Base-by-base conservation (phyloP, 179 eudicot genomes). In the Beta macrorhiza region DNA sequence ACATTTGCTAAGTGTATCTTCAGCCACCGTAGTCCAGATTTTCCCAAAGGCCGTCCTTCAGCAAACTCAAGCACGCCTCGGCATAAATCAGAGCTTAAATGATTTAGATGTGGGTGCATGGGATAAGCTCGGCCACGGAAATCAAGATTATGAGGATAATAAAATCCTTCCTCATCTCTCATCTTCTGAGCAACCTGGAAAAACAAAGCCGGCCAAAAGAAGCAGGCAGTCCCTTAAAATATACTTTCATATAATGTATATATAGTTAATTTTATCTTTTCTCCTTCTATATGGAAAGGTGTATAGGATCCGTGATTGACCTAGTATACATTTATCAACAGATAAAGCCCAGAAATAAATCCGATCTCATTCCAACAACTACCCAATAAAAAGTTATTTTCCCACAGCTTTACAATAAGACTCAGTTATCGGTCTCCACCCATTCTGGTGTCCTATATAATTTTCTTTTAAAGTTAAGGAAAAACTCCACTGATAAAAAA, bases 41-140 rank as follows among this genome's bases (percentile, higher is more conserved):
- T 88, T 47, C 97, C 98, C 57, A 94, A 82, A 25, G 97, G 98
- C 19, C 94, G 90, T 51, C 98, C 98, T 89, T 90, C 92, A 61
- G 94, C 94, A 89, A 94, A 94, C 87, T 94, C 97, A 70, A 94
- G 94, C 76, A 94, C 86, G 71, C 98, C 98, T 80, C 98, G 91
- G 76, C 98, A 94, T 53, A 94, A 90, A 86, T 94, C 98, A 62
- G 98, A 93, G 82, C 90, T 91, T 70, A 94, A 85, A 86, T 94
- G 98, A 84, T 93, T 94, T 79, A 94, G 80, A 90, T 92, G 95
- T 55, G 97, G 94, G 83, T 94, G 97, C 98, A 94, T 94, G 74
- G 96, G 98, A 78, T 94, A 94, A 78, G 98, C 98, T 51, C 98
- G 94, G 67, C 98, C 98, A 55, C 97, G 90, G 77, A 94, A 94